Percentiles rank a stretch among this genome's conserved stretches.
These are phyloP conservation scores for Globisporangium barbulae DNA, from an alignment of 352 stramenopile species.

Conservation along the genomic window DNA sequence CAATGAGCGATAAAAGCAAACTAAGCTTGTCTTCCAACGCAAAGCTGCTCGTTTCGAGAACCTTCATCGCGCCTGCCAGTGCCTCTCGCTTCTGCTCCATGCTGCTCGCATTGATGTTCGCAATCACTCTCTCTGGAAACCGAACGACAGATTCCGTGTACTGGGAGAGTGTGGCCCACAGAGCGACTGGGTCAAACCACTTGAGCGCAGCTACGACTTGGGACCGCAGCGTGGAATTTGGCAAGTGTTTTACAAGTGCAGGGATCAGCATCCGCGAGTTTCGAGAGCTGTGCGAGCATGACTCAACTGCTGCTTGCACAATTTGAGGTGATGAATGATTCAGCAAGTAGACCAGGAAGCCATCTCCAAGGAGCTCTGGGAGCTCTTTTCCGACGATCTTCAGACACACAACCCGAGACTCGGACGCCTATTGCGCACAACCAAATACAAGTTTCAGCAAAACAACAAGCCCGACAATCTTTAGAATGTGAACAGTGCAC, in stretches of 20 bases:
- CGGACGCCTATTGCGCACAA: conserved; percentile 32
- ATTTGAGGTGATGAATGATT: conserved; percentile 70
- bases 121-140: conserved; percentile 6
- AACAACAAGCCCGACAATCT: not conserved
- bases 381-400: conserved; percentile 82
- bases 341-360: conserved; percentile 82
- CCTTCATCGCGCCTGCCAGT: conserved; percentile 58
- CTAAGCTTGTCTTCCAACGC: conserved; percentile 67
- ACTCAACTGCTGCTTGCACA: conserved; percentile 76
- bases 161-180: conserved; percentile 69
- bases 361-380: conserved; percentile 76
- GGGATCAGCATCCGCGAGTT: conserved; percentile 84
- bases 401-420: conserved; percentile 72
- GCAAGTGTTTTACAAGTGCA: conserved; percentile 73
- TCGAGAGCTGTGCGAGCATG: conserved; percentile 70
- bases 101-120: not conserved
- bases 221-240: conserved; percentile 56
- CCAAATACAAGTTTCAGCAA: not conserved
- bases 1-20: conserved; percentile 60
- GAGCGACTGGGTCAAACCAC: conserved; percentile 54
- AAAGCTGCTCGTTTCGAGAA: conserved; percentile 55
- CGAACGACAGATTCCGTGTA: conserved; percentile 49
- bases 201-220: conserved; percentile 72
- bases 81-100: conserved; percentile 49
- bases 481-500: not conserved